A percentile compares a stretch with the other conserved stretches of the same genome.
phyloP scores from a whole-genome alignment of 2,329 filamentous ascomycete species.

The Ascochyta pisi region DNA sequence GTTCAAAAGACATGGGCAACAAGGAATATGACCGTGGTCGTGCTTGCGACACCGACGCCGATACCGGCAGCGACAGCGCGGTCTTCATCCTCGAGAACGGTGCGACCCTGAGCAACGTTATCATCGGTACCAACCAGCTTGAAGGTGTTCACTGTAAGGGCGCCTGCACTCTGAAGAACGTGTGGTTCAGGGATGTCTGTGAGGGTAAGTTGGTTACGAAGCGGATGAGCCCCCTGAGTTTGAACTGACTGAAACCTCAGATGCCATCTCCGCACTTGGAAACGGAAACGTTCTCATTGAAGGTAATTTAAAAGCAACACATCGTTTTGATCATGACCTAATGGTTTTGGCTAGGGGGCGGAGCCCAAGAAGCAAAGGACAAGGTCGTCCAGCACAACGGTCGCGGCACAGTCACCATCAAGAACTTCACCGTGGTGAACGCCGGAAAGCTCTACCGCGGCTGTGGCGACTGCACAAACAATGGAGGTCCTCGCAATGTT shows the following conservation, averaged over 20 bases:
- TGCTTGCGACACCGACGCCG: constrained; percentile 17
- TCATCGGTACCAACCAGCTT: constrained; percentile 58
- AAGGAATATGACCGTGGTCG: constrained; percentile 19
- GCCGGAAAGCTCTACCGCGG: constrained; percentile 58
- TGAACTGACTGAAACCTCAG: neutral
- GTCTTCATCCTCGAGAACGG: constrained; percentile 60
- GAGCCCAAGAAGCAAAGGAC: constrained; percentile 34
- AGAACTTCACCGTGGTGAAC: constrained; percentile 51
- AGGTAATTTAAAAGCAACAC: too few relatives aligned
- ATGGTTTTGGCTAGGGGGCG: constrained; percentile 28
- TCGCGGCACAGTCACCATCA: constrained; percentile 35
- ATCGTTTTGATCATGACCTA: too few relatives aligned
- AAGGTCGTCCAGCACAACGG: constrained; percentile 45
- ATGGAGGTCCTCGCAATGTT: constrained; percentile 50
- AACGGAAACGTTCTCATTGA: constrained; percentile 40
- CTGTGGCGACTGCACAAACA: constrained; percentile 54
- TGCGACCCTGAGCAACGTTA: constrained; percentile 58
- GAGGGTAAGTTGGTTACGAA: constrained; percentile 15
- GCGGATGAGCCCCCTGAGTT: neutral
- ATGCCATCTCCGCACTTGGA: constrained; percentile 29
- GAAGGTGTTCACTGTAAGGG: constrained; percentile 59
- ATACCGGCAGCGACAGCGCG: constrained; percentile 39
- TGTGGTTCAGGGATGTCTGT: constrained; percentile 30
- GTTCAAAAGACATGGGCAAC: constrained; percentile 18
- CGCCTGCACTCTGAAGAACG: constrained; percentile 50